Conservation (phyloP, 108 stramenopile genomes). For the Nannochloropsis gaditana region DNA sequence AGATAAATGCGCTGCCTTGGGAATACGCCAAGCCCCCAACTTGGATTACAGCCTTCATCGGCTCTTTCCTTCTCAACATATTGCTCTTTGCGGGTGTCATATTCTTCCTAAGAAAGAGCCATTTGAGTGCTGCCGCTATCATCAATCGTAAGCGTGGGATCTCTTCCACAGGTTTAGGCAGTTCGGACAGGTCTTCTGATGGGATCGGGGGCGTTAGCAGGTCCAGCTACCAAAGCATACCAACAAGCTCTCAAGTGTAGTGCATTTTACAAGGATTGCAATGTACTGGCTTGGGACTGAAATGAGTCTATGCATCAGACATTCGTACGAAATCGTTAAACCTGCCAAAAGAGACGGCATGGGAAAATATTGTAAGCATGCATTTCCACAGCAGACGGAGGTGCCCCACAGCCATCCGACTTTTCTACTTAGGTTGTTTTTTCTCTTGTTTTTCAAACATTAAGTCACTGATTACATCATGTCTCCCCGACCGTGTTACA, state of each 20-base stretch:
- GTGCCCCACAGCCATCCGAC: no score
- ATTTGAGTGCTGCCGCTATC: background rate
- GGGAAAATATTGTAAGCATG: no score
- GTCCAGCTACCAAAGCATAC: constrained; percentile 10
- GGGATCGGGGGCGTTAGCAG: background rate
- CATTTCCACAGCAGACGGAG: no score
- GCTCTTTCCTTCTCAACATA: background rate
- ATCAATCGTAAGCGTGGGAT: constrained; percentile 12
- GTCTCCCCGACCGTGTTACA: no score
- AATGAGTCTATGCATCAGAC: no score
- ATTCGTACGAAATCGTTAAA: no score
- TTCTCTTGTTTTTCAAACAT: no score
- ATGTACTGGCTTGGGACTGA: no score
- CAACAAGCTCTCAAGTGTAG: background rate
- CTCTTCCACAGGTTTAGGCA: background rate
- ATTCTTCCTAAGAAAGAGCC: background rate
- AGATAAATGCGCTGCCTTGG: constrained; percentile 82
- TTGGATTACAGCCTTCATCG: background rate
- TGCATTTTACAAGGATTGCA: no score
- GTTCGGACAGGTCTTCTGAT: background rate
- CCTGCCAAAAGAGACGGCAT: no score
- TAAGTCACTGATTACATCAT: no score
- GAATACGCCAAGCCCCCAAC: constrained; percentile 26
- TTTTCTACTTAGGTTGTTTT: no score
- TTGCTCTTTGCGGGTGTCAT: background rate